Evolutionary conservation across 192 early-diverging fungal species (phyloP).

Genomic region (Coemansia erecta): DNA sequence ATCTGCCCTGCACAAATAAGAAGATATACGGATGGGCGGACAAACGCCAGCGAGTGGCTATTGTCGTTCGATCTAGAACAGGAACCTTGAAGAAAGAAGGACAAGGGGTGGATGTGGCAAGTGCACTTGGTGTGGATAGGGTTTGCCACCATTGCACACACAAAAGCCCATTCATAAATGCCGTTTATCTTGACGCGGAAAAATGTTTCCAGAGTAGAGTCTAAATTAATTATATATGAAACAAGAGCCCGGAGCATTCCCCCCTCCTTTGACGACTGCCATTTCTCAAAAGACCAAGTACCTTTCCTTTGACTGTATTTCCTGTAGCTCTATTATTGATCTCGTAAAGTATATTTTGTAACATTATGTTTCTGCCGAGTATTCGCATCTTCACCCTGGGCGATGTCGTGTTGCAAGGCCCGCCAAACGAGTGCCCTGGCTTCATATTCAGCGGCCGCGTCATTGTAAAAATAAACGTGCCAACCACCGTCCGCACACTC

Average conservation of each 20-base stretch:
- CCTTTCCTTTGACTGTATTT: background rate
- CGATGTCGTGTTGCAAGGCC: slow-evolving; percentile 40
- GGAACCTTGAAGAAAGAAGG: background rate
- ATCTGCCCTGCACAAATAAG: no score
- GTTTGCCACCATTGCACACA: slow-evolving; percentile 5
- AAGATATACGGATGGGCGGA: background rate
- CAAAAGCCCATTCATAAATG: slow-evolving; percentile 6
- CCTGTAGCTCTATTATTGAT: no score
- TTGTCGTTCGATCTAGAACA: slow-evolving; percentile 14
- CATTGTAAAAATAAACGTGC: slow-evolving; percentile 36
- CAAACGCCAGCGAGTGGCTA: background rate
- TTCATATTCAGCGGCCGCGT: slow-evolving; percentile 39
- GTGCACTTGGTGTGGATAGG: no score
- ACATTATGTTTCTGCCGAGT: slow-evolving; percentile 37
- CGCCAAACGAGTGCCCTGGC: slow-evolving; percentile 33
- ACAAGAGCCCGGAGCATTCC: background rate
- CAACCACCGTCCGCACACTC: slow-evolving; percentile 19
- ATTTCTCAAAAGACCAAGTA: background rate
- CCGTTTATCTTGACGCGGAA: background rate
- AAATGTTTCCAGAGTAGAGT: background rate
- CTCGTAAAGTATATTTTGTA: no score
- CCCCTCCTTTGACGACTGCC: background rate
- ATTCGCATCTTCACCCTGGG: slow-evolving; percentile 41
- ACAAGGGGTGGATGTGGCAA: background rate
- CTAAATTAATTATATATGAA: slow-evolving; percentile 9